Evolutionary conservation across 2,329 filamentous ascomycete genomes (phyloP).

Genomic region (Amauroascus verrucosus): DNA sequence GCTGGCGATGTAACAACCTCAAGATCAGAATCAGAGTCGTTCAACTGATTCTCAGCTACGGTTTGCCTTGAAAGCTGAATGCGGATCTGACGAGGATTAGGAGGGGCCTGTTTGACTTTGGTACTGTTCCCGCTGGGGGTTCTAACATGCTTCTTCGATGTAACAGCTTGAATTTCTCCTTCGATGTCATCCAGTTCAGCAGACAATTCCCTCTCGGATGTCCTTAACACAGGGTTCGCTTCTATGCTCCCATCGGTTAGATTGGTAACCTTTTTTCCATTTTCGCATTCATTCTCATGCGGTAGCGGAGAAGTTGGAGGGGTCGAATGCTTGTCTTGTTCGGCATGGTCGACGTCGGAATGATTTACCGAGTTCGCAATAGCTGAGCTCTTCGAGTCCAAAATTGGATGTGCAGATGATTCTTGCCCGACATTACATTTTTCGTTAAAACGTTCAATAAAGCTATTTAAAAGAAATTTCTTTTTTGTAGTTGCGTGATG

Average conservation of each 20-base stretch:
- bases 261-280: not conserved
- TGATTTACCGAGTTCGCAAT: constrained; percentile 34
- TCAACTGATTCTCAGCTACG: constrained; percentile 27
- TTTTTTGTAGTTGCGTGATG: constrained; percentile 87
- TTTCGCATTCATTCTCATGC: not conserved
- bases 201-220: not conserved
- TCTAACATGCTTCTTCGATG: not conserved
- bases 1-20: constrained; percentile 48
- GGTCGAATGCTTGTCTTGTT: constrained; percentile 44
- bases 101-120: not conserved
- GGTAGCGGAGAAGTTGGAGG: constrained; percentile 59
- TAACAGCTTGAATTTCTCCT: not conserved
- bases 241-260: not conserved
- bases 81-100: constrained; percentile 24
- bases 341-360: constrained; percentile 40
- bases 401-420: constrained; percentile 13
- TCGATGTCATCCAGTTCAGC: not conserved
- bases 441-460: constrained; percentile 79
- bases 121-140: not conserved
- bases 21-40: constrained; percentile 46
- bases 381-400: constrained; percentile 18
- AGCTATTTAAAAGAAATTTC: constrained; percentile 71
- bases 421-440: constrained; percentile 35
- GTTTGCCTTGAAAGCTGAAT: constrained; percentile 33
- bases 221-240: not conserved